phyloP scores from a whole-genome alignment of 2,329 filamentous ascomycete genomes.

The Aspergillus uvarum region DNA sequence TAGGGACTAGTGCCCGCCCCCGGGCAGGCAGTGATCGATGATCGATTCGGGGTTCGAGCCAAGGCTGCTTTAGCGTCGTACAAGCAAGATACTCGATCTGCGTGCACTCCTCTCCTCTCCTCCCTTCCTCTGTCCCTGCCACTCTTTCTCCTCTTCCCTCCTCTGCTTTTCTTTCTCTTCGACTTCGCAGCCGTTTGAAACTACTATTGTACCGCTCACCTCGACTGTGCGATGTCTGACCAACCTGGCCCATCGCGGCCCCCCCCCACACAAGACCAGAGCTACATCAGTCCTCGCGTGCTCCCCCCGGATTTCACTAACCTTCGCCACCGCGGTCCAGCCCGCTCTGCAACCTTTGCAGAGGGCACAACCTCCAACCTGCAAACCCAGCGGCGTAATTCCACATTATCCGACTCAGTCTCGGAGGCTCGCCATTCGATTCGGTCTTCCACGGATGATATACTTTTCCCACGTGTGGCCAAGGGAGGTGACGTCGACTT shows the following conservation, averaged over 20 bases:
- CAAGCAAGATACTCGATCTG: slow-evolving; percentile 4
- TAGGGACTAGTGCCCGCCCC: neutral
- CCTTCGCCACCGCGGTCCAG: slow-evolving; percentile 38
- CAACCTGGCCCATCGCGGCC: slow-evolving; percentile 15
- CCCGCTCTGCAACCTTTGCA: slow-evolving; percentile 38
- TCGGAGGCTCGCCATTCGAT: slow-evolving; percentile 65
- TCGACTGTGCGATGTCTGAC: slow-evolving; percentile 17
- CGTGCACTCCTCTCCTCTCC: neutral
- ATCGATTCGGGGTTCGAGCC: neutral
- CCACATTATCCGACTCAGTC: slow-evolving; percentile 73
- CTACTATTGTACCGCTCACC: neutral
- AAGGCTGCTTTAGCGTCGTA: neutral
- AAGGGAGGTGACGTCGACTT: slow-evolving; percentile 34
- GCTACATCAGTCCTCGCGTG: slow-evolving; percentile 12
- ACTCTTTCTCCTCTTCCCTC: neutral
- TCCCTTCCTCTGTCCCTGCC: neutral
- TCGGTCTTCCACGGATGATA: slow-evolving; percentile 66
- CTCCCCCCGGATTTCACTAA: slow-evolving; percentile 20
- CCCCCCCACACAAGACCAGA: slow-evolving; percentile 9
- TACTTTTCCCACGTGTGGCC: slow-evolving; percentile 59
- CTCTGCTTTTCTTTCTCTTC: neutral
- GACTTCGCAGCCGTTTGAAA: neutral
- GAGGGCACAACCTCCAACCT: slow-evolving; percentile 30
- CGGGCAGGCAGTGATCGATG: neutral
- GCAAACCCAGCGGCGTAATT: slow-evolving; percentile 64